Base-by-base conservation (phyloP, 1,139 yeast genomes). In the Nadsonia commutata region DNA sequence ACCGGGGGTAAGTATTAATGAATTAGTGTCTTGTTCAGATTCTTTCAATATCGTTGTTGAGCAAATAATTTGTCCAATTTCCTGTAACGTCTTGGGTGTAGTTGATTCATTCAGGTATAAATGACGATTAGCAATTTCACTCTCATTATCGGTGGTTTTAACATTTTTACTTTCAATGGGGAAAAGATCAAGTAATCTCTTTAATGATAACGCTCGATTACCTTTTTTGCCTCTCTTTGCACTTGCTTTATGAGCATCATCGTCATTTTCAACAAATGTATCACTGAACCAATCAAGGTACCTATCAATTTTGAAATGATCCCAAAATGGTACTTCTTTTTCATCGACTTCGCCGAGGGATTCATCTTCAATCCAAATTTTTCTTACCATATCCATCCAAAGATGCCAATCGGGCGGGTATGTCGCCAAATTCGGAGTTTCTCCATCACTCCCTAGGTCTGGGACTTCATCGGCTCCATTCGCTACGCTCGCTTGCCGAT, bases 361-460 rank as follows among this genome's bases (percentile, higher is more conserved):
- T 40, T 59, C 61, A 23, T 56, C 60, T 22, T 52, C 55, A 18
- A 54, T 40, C 64, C 64, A 62, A 2, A 55, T 31, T 33, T 57
- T 56, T 7, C 59, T 51, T 18, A 64, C 43, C 49, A 59, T 40
- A 36, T 56, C 59, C 9, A 48, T 43, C 67, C 68, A 64, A 2
- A 56, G 47, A 11, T 47, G 48, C 64, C 63, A 58, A 47, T 64
- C 58, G 3, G 55, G 48, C 16, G 51, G 53, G 6, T 50, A 48
- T 1, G 54, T 51, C 13, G 53, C 52, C 11, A 50, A 48, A 3
- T 42, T n/a, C n/a, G n/a, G n/a, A n/a, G n/a, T n/a, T n/a, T n/a
- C n/a, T n/a, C n/a, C n/a, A n/a, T n/a, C n/a, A n/a, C n/a, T n/a
- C n/a, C n/a, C n/a, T n/a, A n/a, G n/a, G n/a, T n/a, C n/a, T n/a